Base-by-base conservation (phyloP, 345 rosid species). In the Cardamine occulta region DNA sequence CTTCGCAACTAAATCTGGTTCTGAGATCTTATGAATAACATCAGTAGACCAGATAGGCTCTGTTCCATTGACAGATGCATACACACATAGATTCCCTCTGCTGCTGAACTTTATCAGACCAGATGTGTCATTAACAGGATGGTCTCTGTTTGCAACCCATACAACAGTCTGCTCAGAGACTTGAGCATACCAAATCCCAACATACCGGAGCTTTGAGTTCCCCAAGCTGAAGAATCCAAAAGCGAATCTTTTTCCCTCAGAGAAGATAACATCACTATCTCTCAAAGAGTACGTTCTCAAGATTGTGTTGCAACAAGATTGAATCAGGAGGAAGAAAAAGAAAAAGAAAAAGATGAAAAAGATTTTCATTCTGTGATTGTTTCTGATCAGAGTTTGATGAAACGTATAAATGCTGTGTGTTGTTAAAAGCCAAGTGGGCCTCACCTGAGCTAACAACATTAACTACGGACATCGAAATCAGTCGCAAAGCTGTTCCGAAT, bases 121-220 rank as follows among this genome's bases (percentile, higher is more conserved):
- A 1, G 85, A 72, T 40, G 79, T 76, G 62, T 81, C 83, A 19
- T 70, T 73, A 24, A 90, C 51, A 6, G 91, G 93, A 61, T 53
- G 68, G 42, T 87, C 86, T 70, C 93, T 83, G 48, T 93, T 88
- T 18, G 98, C 96, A 28, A 93, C 93, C 96, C 96, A 93, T 7
- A 89, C 93, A 28, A 86, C 40, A 2, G 93, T 86, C 63, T 55
- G 72, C 5, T 40, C 75, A 6, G 89, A 24, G 70, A 84, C 77
- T 59, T 68, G 77, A 57, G 84, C 68, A 74, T 88, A 91, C 97
- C 98, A 91, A 23, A 88, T 89, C 28, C 95, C 98, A 9, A 93
- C 78, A 32, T 87, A 91, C 17, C 88, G 83, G 9, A 63, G 80
- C n/a, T 23, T 76, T 3, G 98, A 88, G 51, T 60, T 69, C 9